These are phyloP conservation scores for Coriolopsis trogii DNA, from an alignment of 1,284 basidiomycete species.

Conservation along the genomic window DNA sequence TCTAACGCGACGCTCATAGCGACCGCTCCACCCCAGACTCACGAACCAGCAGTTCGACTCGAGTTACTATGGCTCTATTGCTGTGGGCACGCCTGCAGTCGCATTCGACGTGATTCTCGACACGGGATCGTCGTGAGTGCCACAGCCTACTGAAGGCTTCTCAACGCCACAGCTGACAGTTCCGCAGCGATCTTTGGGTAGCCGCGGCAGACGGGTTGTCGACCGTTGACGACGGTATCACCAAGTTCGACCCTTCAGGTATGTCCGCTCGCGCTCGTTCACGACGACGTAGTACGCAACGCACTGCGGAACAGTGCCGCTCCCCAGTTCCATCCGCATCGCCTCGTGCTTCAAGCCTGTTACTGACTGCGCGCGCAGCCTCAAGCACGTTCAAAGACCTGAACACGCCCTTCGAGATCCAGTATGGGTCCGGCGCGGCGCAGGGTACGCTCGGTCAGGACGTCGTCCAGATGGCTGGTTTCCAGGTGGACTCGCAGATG, in stretches of 20 bases:
- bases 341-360: not conserved
- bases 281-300: not conserved
- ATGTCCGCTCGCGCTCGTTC: not conserved
- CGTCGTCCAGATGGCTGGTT: conserved; percentile 46
- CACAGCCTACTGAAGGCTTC: not conserved
- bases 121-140: conserved; percentile 57
- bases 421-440: conserved; percentile 38
- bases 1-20: not conserved
- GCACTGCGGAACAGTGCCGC: no score
- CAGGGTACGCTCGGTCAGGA: conserved; percentile 42
- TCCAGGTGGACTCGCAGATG: conserved; percentile 42
- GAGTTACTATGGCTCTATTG: conserved; percentile 44
- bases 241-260: conserved; percentile 30
- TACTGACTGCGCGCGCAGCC: conserved; percentile 16
- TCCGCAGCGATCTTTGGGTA: conserved; percentile 34
- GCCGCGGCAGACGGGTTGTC: conserved; percentile 25
- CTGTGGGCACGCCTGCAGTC: conserved; percentile 43
- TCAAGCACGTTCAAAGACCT: conserved; percentile 31
- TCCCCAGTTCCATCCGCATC: not conserved
- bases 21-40: conserved; percentile 29
- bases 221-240: conserved; percentile 16
- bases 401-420: conserved; percentile 30
- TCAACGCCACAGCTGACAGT: not conserved
- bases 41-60: conserved; percentile 35
- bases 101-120: conserved; percentile 49